These are phyloP conservation scores for Purshia tridentata DNA, from an alignment of 306 rosid species.

Conservation along the genomic window DNA sequence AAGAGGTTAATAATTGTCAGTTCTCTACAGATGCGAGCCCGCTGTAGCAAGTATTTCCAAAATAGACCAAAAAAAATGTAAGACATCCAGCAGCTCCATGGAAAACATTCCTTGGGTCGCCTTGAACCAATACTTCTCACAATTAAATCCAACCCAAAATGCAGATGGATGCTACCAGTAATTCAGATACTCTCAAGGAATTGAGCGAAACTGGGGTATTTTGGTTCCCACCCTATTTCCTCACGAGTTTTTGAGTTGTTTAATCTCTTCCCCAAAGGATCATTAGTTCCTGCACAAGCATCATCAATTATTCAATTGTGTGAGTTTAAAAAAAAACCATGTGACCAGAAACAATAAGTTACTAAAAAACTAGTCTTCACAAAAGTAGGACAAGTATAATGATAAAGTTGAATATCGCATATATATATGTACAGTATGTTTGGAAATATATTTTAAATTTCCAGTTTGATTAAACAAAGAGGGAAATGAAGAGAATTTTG, in stretches of 20 bases:
- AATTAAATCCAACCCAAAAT: not conserved
- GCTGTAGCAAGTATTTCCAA: not conserved
- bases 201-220: conserved; percentile 68
- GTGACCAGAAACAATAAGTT: not conserved
- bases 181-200: conserved; percentile 62
- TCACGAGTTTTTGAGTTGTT: conserved; percentile 77
- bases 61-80: not conserved
- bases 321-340: not conserved
- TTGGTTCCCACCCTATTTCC: conserved; percentile 92
- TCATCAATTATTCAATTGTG: not conserved
- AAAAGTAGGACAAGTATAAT: not conserved
- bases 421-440: not conserved
- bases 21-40: conserved; percentile 3
- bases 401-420: not conserved
- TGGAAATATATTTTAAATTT: not conserved
- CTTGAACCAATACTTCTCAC: not conserved
- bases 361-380: not conserved
- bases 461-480: no score
- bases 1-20: not conserved
- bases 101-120: not conserved
- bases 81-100: conserved; percentile 11
- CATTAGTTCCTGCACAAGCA: conserved; percentile 57
- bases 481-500: not conserved
- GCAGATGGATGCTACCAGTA: conserved; percentile 7
- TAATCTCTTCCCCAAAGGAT: conserved; percentile 84